These are phyloP conservation scores for Huntiella decipiens DNA, from an alignment of 2,329 filamentous ascomycete genomes.

Conservation along the genomic window DNA sequence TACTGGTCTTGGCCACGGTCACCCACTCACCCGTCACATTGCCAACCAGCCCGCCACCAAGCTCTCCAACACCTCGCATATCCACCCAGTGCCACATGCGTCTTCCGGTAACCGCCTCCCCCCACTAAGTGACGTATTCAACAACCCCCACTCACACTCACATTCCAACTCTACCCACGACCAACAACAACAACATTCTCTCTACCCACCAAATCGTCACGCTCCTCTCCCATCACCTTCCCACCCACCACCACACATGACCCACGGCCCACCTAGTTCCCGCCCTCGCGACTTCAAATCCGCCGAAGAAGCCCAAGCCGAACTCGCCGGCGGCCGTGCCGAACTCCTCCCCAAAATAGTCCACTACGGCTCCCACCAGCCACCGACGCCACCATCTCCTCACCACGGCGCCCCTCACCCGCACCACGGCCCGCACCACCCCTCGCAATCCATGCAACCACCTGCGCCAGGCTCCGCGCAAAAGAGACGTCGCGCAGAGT, in stretches of 20 bases:
- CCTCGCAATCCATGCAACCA: constrained; percentile 21
- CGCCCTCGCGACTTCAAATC: constrained; percentile 79
- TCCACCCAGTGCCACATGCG: constrained; percentile 71
- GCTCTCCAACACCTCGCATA: constrained; percentile 67
- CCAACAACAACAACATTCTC: constrained; percentile 2
- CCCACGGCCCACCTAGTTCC: constrained; percentile 31
- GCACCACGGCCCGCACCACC: constrained; percentile 23
- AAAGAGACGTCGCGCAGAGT: constrained; percentile 72
- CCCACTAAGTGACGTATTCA: constrained; percentile 88
- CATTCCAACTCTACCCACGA: constrained; percentile 1
- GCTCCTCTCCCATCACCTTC: constrained; percentile 58
- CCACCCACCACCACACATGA: constrained; percentile 36
- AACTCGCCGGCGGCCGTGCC: constrained; percentile 75
- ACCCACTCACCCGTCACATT: constrained; percentile 57
- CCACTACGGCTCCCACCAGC: constrained; percentile 86
- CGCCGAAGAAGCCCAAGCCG: constrained; percentile 84
- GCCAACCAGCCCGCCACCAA: constrained; percentile 59
- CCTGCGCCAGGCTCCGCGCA: constrained; percentile 23
- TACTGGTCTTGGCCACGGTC: constrained; percentile 61
- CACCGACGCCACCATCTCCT: constrained; percentile 75
- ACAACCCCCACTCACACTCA: constrained; percentile 27
- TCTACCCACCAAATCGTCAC: constrained; percentile 35
- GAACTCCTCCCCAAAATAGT: constrained; percentile 85
- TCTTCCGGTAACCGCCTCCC: constrained; percentile 86
- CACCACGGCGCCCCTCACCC: constrained; percentile 29